Percentiles rank a stretch among this genome's conserved stretches.
These are phyloP conservation scores for Scorias spongiosa DNA, from an alignment of 2,329 filamentous ascomycete species.

Conservation along the genomic window DNA sequence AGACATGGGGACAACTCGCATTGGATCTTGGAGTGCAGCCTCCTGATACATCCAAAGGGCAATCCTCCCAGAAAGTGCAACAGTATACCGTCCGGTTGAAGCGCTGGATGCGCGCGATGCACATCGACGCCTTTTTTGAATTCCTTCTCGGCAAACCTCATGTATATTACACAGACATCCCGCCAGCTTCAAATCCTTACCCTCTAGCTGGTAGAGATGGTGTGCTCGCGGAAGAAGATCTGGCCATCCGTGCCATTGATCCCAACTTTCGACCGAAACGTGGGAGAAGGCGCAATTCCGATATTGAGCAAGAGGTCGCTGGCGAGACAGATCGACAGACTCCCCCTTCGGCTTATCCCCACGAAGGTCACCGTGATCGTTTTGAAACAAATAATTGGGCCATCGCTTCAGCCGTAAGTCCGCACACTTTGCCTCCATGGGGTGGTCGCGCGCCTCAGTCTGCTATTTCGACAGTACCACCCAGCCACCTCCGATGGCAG, in stretches of 20 bases:
- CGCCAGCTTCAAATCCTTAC: conserved; percentile 46
- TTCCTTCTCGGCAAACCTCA: conserved; percentile 67
- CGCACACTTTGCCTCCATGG: conserved; percentile 22
- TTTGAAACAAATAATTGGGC: conserved; percentile 37
- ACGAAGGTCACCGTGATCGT: conserved; percentile 40
- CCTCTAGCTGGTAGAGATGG: conserved; percentile 59
- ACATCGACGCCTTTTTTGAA: conserved; percentile 88
- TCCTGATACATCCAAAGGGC: conserved; percentile 61
- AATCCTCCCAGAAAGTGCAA: conserved; percentile 78
- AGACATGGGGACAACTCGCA: conserved; percentile 82
- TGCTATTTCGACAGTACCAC: conserved; percentile 25
- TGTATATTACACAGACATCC: conserved; percentile 65
- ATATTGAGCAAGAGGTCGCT: conserved; percentile 15
- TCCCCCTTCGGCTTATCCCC: conserved; percentile 35
- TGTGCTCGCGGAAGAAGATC: conserved; percentile 72
- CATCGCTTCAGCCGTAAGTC: conserved; percentile 22
- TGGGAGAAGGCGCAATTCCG: conserved; percentile 35
- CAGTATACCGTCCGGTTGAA: conserved; percentile 89
- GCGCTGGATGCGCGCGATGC: conserved; percentile 94
- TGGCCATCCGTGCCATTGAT: conserved; percentile 69
- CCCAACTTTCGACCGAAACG: conserved; percentile 55
- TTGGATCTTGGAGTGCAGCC: conserved; percentile 78
- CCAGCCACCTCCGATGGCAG: conserved; percentile 23
- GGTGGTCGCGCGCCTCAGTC: conserved; percentile 24
- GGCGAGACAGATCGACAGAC: conserved; percentile 20